Percentiles rank a stretch among this genome's conserved stretches.
These are phyloP conservation scores for Allium cepa DNA, from an alignment of 106 monocot species.

Conservation along the genomic window DNA sequence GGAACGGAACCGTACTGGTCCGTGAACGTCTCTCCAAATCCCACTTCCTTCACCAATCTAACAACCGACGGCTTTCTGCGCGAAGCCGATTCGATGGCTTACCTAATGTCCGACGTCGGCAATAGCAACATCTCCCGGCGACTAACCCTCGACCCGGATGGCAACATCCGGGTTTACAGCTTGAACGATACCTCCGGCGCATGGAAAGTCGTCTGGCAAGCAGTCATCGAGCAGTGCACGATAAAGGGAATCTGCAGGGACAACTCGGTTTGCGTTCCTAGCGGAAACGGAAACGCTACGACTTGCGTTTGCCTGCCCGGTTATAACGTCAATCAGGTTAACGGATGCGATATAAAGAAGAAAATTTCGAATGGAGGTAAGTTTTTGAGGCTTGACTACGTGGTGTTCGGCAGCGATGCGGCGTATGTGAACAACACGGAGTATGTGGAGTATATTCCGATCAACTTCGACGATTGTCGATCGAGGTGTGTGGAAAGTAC, in stretches of 20 bases:
- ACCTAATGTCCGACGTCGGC: conserved; percentile 6
- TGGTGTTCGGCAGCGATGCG: conserved; percentile 10
- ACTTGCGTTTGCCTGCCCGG: conserved; percentile 44
- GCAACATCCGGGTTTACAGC: conserved; percentile 57
- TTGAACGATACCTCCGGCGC: conserved; percentile 10
- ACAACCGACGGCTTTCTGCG: conserved; percentile 17
- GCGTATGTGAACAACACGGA: not conserved
- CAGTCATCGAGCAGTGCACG: conserved; percentile 38
- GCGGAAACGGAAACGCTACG: conserved; percentile 15
- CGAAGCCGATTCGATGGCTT: not conserved
- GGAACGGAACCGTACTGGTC: conserved; percentile 12
- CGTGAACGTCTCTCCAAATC: not conserved
- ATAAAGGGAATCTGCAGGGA: conserved; percentile 36
- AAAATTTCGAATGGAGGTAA: conserved; percentile 11
- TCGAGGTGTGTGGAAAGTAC: conserved; percentile 20
- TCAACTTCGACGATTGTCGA: conserved; percentile 26
- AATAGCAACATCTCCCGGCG: conserved; percentile 16
- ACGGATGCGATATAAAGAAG: conserved; percentile 16
- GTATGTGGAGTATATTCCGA: not conserved
- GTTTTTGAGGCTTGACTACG: conserved; percentile 45
- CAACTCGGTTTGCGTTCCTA: conserved; percentile 34
- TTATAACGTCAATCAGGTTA: conserved; percentile 1
- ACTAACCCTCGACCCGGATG: conserved; percentile 41
- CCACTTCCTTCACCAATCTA: not conserved
- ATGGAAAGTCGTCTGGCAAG: conserved; percentile 52